Evolutionary conservation across 2,329 filamentous ascomycete species (phyloP).

Genomic region (Arthrobotrys megalospora): DNA sequence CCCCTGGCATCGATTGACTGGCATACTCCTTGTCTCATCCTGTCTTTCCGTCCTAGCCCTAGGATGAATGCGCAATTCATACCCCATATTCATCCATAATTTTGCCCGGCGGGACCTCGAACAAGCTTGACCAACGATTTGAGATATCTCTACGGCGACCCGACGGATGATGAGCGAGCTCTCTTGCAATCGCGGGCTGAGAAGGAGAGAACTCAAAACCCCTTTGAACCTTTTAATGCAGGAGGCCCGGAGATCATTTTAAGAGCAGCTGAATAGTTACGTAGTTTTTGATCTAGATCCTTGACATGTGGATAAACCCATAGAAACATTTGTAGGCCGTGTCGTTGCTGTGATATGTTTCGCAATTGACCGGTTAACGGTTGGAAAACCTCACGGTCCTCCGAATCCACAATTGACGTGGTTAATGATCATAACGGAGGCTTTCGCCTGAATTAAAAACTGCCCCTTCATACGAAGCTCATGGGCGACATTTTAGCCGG

Average conservation of each 20-base stretch:
- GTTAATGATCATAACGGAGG: not conserved
- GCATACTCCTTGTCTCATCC: constrained; percentile 2
- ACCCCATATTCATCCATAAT: constrained; percentile 30
- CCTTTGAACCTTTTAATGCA: not conserved
- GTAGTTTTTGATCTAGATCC: not conserved
- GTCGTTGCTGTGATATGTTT: not conserved
- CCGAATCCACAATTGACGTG: not conserved
- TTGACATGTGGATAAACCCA: constrained; percentile 2
- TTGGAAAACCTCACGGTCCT: not conserved
- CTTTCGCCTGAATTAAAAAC: not conserved
- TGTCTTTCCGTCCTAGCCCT: constrained; percentile 30
- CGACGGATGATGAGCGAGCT: constrained; percentile 17
- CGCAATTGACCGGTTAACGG: not conserved
- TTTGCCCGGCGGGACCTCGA: not conserved
- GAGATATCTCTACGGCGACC: constrained; percentile 1
- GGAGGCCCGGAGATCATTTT: not conserved
- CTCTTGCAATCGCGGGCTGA: not conserved
- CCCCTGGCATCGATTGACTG: constrained; percentile 15
- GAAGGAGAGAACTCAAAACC: constrained; percentile 2
- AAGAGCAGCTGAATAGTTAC: not conserved
- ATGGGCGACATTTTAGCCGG: constrained; percentile 6
- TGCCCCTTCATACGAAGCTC: not conserved
- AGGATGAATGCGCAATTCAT: constrained; percentile 36
- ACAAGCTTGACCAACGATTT: not conserved
- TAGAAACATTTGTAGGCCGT: not conserved